Base-by-base conservation (phyloP, 768 basidiomycete species). In the Leucocoprinus sp. region DNA sequence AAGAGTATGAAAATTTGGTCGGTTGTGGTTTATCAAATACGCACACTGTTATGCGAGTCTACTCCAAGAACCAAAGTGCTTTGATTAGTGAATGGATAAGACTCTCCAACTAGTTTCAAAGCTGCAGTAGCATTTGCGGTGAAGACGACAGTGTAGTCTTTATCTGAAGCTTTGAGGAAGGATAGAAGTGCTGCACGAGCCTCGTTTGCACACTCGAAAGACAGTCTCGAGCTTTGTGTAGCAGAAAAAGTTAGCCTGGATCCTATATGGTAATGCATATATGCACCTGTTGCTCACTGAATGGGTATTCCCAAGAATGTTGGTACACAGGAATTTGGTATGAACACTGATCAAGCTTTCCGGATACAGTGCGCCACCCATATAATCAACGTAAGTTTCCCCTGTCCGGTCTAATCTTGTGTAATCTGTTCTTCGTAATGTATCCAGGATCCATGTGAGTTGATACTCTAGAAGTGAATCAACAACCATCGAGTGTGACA, bases 321-420 rank as follows among this genome's bases (percentile, higher is more conserved):
- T 77, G 41, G 64, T 66, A 31, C 70, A 76, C 24, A 91, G 72
- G 56, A 89, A 87, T 40, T 76, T 74, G 31, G 78, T 70, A 53
- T 89, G 84, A 8, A 78, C 75, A 29, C 71, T 72, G 48, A 90
- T 74, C 26, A 91, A 75, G 53, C 79, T 82, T 54, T 86, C 82
- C 8, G 88, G 88, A 52, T 86, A 87, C 26, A 90, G 66, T 0
- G 84, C 75, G 18, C 84, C 86, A 23, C 88, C 88, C 84, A 90
- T 90, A 52, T 84, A 90, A 56, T 91, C 88, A 50, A 88, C 81
- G 49, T 90, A 90, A 7, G 80, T 82, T 64, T 89, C 84, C 5
- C 76, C 76, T 7, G 66, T 64, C 9, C 70, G 72, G 50, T 80
- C 75, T 34, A 84, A 66, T 42, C 83, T 65, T 4, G 66, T 49